These are phyloP conservation scores for Gossypium davidsonii DNA, from an alignment of 441 rosid genomes.

Conservation along the genomic window DNA sequence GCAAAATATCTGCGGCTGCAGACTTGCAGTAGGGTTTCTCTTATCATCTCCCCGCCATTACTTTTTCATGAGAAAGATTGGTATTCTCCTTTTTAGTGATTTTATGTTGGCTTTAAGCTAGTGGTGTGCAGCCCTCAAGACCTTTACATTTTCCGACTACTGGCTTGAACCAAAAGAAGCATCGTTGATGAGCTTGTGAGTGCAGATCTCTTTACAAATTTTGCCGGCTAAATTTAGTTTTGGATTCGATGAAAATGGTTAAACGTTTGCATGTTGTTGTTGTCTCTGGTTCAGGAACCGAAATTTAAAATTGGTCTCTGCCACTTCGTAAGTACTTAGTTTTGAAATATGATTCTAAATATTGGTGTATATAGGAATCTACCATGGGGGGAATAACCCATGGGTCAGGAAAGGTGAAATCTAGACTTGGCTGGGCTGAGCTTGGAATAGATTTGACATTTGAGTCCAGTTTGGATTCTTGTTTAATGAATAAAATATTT, in stretches of 20 bases:
- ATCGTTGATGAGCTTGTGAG: not conserved
- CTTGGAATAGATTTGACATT: not conserved
- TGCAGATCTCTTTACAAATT: not conserved
- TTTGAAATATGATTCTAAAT: conserved; percentile 1
- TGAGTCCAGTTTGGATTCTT: not conserved
- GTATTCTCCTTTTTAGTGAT: not conserved
- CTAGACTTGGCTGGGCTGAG: not conserved
- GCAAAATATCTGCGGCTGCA: not conserved
- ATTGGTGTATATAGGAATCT: not conserved
- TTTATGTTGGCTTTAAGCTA: not conserved
- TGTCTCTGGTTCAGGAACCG: conserved; percentile 10
- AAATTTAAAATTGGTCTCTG: conserved; percentile 9
- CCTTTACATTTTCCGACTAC: not conserved
- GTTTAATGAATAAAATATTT: not conserved
- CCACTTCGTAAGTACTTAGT: not conserved
- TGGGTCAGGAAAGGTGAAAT: not conserved
- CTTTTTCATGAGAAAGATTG: not conserved
- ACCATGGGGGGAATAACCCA: not conserved
- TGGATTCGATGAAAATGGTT: conserved; percentile 13
- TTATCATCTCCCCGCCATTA: not conserved
- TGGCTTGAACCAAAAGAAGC: not conserved
- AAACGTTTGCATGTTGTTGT: not conserved
- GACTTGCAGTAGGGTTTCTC: no score
- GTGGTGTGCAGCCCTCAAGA: conserved; percentile 1
- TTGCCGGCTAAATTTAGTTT: not conserved